Evolutionary conservation across 768 basidiomycete species (phyloP).

Genomic region (Termitomyces sp.): DNA sequence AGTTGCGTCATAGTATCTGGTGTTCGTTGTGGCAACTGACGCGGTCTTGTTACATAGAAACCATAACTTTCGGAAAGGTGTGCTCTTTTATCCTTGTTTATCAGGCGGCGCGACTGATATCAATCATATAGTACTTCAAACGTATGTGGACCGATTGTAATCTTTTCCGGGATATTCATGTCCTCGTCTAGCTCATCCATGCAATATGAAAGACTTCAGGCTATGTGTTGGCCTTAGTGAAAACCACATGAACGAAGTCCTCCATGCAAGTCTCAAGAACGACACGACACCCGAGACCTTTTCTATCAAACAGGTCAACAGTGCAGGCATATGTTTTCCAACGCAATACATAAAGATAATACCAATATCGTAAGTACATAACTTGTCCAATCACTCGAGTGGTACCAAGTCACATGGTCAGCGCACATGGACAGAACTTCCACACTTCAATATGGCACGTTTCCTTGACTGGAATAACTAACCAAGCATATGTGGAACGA

Average conservation of each 20-base stretch:
- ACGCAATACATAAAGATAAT: slow-evolving; percentile 70
- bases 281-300: slow-evolving; percentile 63
- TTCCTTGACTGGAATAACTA: slow-evolving; percentile 52
- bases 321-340: slow-evolving; percentile 51
- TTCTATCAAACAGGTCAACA: slow-evolving; percentile 49
- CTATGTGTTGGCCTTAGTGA: slow-evolving; percentile 58
- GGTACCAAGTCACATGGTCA: slow-evolving; percentile 17
- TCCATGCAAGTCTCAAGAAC: slow-evolving; percentile 62
- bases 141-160: slow-evolving; percentile 21
- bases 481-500: slow-evolving; percentile 51
- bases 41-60: slow-evolving; percentile 34
- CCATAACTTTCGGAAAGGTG: slow-evolving; percentile 81
- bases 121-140: slow-evolving; percentile 31
- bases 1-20: slow-evolving; percentile 43
- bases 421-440: slow-evolving; percentile 67
- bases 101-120: neutral
- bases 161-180: slow-evolving; percentile 4
- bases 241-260: slow-evolving; percentile 64
- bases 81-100: slow-evolving; percentile 4
- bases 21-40: slow-evolving; percentile 3
- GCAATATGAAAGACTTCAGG: slow-evolving; percentile 83
- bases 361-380: slow-evolving; percentile 56
- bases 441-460: slow-evolving; percentile 81
- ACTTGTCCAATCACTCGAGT: neutral
- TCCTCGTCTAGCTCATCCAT: slow-evolving; percentile 60